phyloP scores from a whole-genome alignment of 2,329 filamentous ascomycete species.

The Fusarium brevicatenulatum region DNA sequence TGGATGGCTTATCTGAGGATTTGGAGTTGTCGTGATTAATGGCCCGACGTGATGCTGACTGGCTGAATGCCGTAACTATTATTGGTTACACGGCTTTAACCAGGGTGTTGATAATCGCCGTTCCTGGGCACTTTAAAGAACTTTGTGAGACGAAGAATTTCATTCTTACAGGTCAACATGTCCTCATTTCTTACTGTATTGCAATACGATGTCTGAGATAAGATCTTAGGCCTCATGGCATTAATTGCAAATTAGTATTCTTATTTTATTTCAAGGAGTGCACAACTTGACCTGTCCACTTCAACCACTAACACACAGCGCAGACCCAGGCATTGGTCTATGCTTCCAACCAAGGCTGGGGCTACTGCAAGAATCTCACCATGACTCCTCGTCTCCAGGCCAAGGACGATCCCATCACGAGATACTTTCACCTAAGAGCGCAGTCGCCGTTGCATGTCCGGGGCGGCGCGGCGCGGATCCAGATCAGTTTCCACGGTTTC shows the following conservation, averaged over 20 bases:
- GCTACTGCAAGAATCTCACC: conserved; percentile 19
- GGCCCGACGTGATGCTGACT: conserved; percentile 21
- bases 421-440: conserved; percentile 43
- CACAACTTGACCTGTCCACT: background rate
- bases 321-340: background rate
- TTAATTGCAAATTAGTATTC: background rate
- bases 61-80: conserved; percentile 2
- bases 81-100: conserved; percentile 13
- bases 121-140: conserved; percentile 2
- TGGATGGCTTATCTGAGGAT: conserved; percentile 34
- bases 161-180: background rate
- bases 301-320: background rate
- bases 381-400: conserved; percentile 5
- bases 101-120: background rate
- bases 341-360: background rate
- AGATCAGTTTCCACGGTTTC: conserved; percentile 16
- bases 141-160: background rate
- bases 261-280: background rate
- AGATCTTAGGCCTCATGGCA: conserved; percentile 11
- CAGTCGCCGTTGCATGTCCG: conserved; percentile 11
- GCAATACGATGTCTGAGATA: conserved; percentile 12
- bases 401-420: conserved; percentile 39
- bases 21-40: conserved; percentile 42
- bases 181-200: background rate
- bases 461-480: conserved; percentile 19